These are phyloP conservation scores for Crepidotus variabilis DNA, from an alignment of 768 basidiomycete genomes.

Conservation along the genomic window DNA sequence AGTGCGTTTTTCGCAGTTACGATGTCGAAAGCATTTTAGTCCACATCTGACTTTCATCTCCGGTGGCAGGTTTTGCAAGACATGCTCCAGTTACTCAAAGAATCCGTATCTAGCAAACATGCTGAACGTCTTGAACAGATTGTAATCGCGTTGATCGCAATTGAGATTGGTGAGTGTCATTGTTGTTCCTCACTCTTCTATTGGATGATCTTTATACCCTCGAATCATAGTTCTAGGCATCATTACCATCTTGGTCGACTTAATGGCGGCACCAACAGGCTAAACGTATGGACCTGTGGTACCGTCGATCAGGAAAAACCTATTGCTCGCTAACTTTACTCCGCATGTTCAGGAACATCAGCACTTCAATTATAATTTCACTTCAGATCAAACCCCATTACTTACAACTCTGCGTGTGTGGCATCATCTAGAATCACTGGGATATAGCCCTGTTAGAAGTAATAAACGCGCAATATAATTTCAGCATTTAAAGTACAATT, in stretches of 20 bases:
- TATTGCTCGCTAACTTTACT: no score
- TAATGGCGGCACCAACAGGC: constrained; percentile 37
- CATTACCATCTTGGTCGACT: constrained; percentile 84
- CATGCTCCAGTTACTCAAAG: constrained; percentile 93
- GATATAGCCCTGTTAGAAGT: no score
- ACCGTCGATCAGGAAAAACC: no score
- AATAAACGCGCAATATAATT: no score
- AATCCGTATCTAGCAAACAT: constrained; percentile 88
- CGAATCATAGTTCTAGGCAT: constrained; percentile 70
- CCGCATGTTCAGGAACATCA: no score
- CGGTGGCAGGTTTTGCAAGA: constrained; percentile 80
- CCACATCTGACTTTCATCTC: constrained; percentile 4
- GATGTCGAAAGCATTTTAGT: constrained; percentile 2
- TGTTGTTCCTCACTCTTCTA: background rate
- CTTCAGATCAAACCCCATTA: no score
- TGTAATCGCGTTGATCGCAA: constrained; percentile 85
- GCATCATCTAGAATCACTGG: no score
- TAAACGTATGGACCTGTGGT: background rate
- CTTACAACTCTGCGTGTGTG: no score
- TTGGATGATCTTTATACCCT: background rate
- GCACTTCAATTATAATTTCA: no score
- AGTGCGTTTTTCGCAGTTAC: constrained; percentile 35
- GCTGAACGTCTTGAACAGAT: constrained; percentile 91
- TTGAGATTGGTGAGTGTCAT: constrained; percentile 68
- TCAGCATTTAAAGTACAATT: no score